Evolutionary conservation across 2,329 filamentous ascomycete genomes (phyloP), one percentile per base, ranked within the genome.

Genomic region (Phyllosticta citrichinensis): DNA sequence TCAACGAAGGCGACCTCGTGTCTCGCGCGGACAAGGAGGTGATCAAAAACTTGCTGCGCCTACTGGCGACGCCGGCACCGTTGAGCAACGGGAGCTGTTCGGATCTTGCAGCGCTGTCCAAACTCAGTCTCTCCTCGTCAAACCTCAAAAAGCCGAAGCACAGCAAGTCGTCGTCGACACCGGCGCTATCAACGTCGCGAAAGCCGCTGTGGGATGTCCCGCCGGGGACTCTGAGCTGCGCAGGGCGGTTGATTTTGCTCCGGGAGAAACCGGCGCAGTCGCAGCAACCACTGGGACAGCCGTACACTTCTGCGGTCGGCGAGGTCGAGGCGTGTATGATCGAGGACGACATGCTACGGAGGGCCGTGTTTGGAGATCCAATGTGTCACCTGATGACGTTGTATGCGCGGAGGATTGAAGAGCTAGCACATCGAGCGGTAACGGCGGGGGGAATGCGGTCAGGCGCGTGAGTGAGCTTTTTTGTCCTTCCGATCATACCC

Each of bases 1-100:
- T 92, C 67, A 96, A 96, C 68, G 90, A 96, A 71, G 91, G 91
- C 3, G 91, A 96, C 65, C 89, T 89, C 0, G 88, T 96, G 0
- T 80, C 83, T 0, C 77, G 91, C 27, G 89, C 89, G 0, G 90
- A 95, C 69, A 88, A 85, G 72, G 81, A 83, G 0, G 93, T 95
- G 66, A 79, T 95, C 17, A 82, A 81, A 64, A 88, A 84, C 35
- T 77, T 95, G 10, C 74, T 94, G 0, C 85, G 88, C 62, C 77
- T 95, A 0, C 87, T 90, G 61, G 81, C 84, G 1, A 79, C 81
- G 0, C 83, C 88, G 0, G 74, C 80, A 1, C 85, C 86, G 68
- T 40, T 10, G 52, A 14, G 19, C 51, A 24, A 51, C 52, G 2
- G 14, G 1, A 60, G 52, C 56, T 14, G 55, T 55, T 11, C 58